These are phyloP conservation scores for Pugionium dolabratum DNA, from an alignment of 345 rosid genomes.

Conservation along the genomic window DNA sequence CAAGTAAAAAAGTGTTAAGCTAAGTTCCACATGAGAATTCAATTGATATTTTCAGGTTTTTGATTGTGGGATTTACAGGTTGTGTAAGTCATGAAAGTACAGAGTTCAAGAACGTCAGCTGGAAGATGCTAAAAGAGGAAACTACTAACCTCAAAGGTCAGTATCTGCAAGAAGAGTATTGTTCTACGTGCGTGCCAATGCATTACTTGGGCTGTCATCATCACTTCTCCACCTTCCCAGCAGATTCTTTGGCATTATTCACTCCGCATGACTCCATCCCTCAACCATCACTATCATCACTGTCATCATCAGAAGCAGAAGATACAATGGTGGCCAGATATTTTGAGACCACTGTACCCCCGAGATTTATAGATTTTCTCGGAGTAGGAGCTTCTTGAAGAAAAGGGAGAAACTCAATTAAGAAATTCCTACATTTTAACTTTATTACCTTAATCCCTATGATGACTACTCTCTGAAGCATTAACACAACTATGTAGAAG, in stretches of 20 bases:
- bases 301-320: conserved; percentile 39
- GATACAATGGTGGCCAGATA: conserved; percentile 33
- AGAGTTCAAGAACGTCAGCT: conserved; percentile 27
- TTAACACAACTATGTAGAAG: conserved; percentile 17
- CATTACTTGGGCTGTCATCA: conserved; percentile 35
- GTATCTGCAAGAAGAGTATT: conserved; percentile 19
- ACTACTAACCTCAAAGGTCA: conserved; percentile 29
- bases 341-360: conserved; percentile 27
- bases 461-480: conserved; percentile 13
- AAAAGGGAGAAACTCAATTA: neutral
- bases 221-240: conserved; percentile 36
- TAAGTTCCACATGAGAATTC: neutral
- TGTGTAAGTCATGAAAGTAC: conserved; percentile 31
- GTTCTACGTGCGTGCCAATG: conserved; percentile 28
- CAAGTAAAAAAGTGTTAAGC: too few relatives aligned
- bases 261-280: conserved; percentile 39
- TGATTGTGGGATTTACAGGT: conserved; percentile 39
- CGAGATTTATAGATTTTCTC: conserved; percentile 66
- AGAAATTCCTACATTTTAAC: conserved; percentile 2
- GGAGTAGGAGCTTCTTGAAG: conserved; percentile 48
- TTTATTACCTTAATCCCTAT: conserved; percentile 9
- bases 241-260: conserved; percentile 34
- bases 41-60: neutral
- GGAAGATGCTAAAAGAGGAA: conserved; percentile 37
- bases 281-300: conserved; percentile 39